Conservation (phyloP, 1,284 basidiomycete genomes). For the Xerocomus amazonicus region DNA sequence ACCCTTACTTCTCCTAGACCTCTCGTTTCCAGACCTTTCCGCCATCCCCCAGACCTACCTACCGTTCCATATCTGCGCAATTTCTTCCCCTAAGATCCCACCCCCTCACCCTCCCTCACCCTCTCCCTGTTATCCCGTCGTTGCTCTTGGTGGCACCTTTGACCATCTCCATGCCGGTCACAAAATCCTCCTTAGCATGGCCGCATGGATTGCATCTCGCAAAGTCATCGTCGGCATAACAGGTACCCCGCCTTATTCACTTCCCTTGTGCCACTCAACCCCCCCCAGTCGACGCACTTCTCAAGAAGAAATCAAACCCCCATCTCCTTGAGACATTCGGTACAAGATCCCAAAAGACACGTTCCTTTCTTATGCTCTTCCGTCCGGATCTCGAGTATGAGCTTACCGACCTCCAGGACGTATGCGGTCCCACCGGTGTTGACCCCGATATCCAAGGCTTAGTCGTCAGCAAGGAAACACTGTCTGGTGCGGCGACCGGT, state of each 20-base stretch:
- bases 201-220: conserved; percentile 71
- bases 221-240: conserved; percentile 91
- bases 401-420: conserved; percentile 72
- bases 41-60: conserved; percentile 33
- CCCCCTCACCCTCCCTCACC: conserved; percentile 12
- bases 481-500: conserved; percentile 73
- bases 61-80: conserved; percentile 22
- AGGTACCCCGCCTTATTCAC: conserved; percentile 42
- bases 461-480: conserved; percentile 84
- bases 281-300: conserved; percentile 61
- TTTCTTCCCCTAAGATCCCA: neutral
- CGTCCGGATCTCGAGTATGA: conserved; percentile 60
- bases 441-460: conserved; percentile 84
- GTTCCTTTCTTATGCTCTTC: conserved; percentile 65
- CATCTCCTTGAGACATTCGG: conserved; percentile 68
- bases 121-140: conserved; percentile 45
- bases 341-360: conserved; percentile 52
- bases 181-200: conserved; percentile 94
- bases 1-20: conserved; percentile 5
- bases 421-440: conserved; percentile 84
- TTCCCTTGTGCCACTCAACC: conserved; percentile 16
- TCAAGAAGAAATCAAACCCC: conserved; percentile 72
- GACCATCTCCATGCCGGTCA: conserved; percentile 98
- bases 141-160: conserved; percentile 75
- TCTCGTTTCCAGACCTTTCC: conserved; percentile 23